Evolutionary conservation across 1,139 yeast genomes (phyloP), one percentile per base, ranked within the genome.

Genomic region (Kluyveromyces sp.): DNA sequence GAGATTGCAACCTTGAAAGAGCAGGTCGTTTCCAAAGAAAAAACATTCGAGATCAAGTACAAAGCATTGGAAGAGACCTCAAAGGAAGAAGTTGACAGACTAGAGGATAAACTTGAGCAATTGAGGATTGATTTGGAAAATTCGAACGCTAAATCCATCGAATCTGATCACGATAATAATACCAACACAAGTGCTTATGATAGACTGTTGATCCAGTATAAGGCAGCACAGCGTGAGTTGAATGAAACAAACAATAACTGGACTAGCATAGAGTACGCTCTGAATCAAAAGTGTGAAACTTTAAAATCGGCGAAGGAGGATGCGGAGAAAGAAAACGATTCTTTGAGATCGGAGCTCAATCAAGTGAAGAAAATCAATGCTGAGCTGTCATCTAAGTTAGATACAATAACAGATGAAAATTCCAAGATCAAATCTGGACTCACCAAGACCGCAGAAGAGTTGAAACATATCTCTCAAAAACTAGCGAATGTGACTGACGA

Each of bases 191-290:
- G 63, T 39, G 61, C 70, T 38, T 70, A 74, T 45, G 81, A 77
- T 43, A 68, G 70, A 18, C 59, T 83, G 22, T 84, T 80, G 54
- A 68, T 76, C 9, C 88, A 82, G 54, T 82, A 80, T 56, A 68
- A 80, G 13, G 28, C 37, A 2, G 34, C 57, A 11, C 56, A 52
- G 34, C 46, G 49, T 11, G 58, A 60, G 37, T 46, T 59, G 8
- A 49, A 51, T 6, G 72, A 78, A 18, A 83, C 88, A 0, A 76
- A 76, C 42, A 80, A 76, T 44, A 79, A 77, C 55, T 83, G 88
- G 87, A 73, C 76, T 42, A 67, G 73, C 12, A 73, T 80, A 32
- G 89, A 83, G 55, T 65, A 75, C 25, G 70, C 72, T 30, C 61
- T 82, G 44, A 66, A 72, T 40, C 56, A 63, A 13, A 75, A 76